Evolutionary conservation across 371 early-diverging fungal species (phyloP), one percentile per base, ranked within the genome.

Genomic region (Mortierella sp.): DNA sequence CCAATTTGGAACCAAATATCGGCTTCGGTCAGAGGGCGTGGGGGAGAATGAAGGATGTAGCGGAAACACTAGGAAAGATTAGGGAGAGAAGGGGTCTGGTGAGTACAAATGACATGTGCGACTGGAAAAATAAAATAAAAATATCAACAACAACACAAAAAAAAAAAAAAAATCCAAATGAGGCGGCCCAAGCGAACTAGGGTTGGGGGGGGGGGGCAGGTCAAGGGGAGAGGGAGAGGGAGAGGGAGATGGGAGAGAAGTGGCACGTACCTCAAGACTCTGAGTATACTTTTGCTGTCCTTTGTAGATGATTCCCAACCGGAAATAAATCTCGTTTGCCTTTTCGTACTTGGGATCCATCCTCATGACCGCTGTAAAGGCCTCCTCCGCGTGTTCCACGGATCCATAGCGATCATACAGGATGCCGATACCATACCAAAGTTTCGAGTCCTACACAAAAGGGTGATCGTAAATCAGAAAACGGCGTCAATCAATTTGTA

Each of bases 1-100:
- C 98, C 99, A 50, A 98, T 97, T 83, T 99, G 98, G 81, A 97
- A 98, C 97, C 96, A 96, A 50, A 99, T 96, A 70, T 99, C 99
- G 2, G 90, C 86, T 66, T 96, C 96, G 5, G 93, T 95, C 46
- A 98, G 85, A 18, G 99, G 98, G 70, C 91, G 91, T n/a, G 98
- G 98, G 14, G 99, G 98, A n/a, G 87, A 85, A 44, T 86, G 84
- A 21, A 97, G 74, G 55, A 98, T 97, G 82, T 97, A 95, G 51
- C 92, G 90, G 85, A 99, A 98, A 84, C 97, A 98, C 90, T 93
- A 66, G 12, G 9, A 28, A 57, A 60, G 29, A 60, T 52, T 16
- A 7, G 26, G 30, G 16, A 19, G 12, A 11, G 12, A 28, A 23
- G 12, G 28, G 28, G 25, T 53, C 55, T 53, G 28, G 55, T 14